A percentile compares a stretch with the other conserved stretches of the same genome.
Evolutionary conservation across 1,284 basidiomycete genomes (phyloP).

Genomic region (Ganoderma leucocontextum): DNA sequence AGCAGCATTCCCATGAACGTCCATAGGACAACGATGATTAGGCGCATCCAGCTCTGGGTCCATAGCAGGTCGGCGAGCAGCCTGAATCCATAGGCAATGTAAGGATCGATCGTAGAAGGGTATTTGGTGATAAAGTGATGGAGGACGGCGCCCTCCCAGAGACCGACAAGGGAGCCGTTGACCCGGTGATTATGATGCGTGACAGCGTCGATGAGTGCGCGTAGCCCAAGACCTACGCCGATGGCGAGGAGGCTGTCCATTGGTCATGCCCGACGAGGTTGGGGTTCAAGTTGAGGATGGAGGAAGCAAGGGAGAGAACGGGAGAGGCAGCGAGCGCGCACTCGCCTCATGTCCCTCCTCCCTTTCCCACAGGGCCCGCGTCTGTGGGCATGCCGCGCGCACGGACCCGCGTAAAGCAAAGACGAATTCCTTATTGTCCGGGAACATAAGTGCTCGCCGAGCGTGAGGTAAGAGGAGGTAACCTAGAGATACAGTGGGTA

Average conservation of each 20-base stretch:
- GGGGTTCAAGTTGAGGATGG: constrained; percentile 3
- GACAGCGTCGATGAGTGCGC: constrained; percentile 47
- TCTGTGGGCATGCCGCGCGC: constrained; percentile 1
- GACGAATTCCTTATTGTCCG: constrained; percentile 11
- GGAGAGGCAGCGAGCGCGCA: constrained; percentile 20
- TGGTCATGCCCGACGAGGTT: constrained; percentile 32
- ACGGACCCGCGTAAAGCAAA: constrained; percentile 6
- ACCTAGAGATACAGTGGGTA: constrained; percentile 7
- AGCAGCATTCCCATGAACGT: constrained; percentile 72
- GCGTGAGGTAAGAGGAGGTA: not conserved
- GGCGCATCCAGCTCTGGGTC: constrained; percentile 63
- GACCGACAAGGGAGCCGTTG: constrained; percentile 66
- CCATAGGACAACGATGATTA: constrained; percentile 70
- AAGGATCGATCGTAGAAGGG: constrained; percentile 67
- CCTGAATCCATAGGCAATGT: constrained; percentile 67
- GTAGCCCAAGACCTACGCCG: constrained; percentile 47
- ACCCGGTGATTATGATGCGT: constrained; percentile 56
- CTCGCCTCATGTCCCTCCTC: constrained; percentile 24
- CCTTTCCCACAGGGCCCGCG: constrained; percentile 23
- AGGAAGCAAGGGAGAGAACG: constrained; percentile 8
- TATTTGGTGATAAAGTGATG: constrained; percentile 73
- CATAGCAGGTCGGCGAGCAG: constrained; percentile 73
- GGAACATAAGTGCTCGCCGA: not conserved
- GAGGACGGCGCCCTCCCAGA: constrained; percentile 80
- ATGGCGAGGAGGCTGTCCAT: constrained; percentile 51